A percentile compares a stretch with the other conserved stretches of the same genome.
Conservation (phyloP, 441 rosid species). For the Mallotus japonicus region DNA sequence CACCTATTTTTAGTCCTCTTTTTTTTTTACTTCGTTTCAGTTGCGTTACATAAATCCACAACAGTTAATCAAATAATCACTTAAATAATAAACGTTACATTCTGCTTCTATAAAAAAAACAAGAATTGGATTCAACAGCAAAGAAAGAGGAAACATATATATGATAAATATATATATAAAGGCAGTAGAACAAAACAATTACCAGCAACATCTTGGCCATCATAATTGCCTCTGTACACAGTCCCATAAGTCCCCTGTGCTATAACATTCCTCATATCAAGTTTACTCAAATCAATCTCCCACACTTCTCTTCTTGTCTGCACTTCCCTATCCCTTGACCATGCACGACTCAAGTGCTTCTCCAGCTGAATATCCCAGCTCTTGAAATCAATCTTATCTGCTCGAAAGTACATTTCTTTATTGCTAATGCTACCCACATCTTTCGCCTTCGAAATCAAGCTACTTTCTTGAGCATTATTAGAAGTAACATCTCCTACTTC, state of each 20-base stretch:
- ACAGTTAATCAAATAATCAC: not conserved
- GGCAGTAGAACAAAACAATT: conserved; percentile 4
- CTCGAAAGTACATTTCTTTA: conserved; percentile 55
- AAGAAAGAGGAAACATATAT: too few relatives aligned
- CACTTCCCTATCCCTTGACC: conserved; percentile 59
- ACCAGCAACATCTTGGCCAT: conserved; percentile 85
- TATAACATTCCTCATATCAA: conserved; percentile 50
- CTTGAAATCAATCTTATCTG: conserved; percentile 73
- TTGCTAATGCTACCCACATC: conserved; percentile 40
- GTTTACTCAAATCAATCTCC: conserved; percentile 80
- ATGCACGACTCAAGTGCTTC: conserved; percentile 71
- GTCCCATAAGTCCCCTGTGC: conserved; percentile 84
- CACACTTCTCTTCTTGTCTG: conserved; percentile 53
- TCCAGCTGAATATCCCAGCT: conserved; percentile 77
- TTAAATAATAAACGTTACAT: not conserved
- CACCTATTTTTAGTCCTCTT: not conserved
- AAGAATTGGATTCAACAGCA: not conserved
- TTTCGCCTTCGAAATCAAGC: conserved; percentile 37
- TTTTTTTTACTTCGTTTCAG: not conserved
- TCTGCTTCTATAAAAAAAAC: not conserved
- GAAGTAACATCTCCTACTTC: conserved; percentile 11
- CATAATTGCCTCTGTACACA: conserved; percentile 65
- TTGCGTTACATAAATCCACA: not conserved
- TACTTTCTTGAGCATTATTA: conserved; percentile 11
- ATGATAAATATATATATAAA: too few relatives aligned